Evolutionary conservation across 2,329 filamentous ascomycete species (phyloP), one percentile per base, ranked within the genome.

Genomic region (Fusarium sp.): DNA sequence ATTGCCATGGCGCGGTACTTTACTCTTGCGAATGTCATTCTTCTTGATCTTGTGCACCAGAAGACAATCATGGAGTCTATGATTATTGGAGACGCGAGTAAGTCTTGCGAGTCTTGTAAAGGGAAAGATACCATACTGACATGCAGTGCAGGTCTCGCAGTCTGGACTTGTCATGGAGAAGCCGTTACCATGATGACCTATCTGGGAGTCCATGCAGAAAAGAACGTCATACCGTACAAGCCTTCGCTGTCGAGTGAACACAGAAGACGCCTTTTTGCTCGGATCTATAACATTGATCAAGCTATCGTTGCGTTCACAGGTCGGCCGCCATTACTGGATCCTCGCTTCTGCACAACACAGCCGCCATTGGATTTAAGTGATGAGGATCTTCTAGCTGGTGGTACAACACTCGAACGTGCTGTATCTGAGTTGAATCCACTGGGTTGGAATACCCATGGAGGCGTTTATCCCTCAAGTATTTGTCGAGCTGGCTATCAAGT

Each of bases 181-280:
- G 31, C 51, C 1, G 44, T 64, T 5, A 30, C 61, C 0, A 28
- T 64, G 9, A 58, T 58, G 59, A 64, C 61, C 3, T 64, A 64
- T 19, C 39, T 64, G 0, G 61, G 61, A 4, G 31, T 64, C 1
- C 61, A 64, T 14, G 31, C 52, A 7, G 19, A 58, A 18, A 45
- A 18, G 16, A 10, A 8, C 2, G 16, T 2, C 0, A 14, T 12
- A 4, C 12, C 8, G 1, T 64, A 58, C 21, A 64, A 39, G 6
- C 26, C 51, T 0, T 50, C 59, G 0, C 6, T 64, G 10, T 31
- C 45, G 5, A 58, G 59, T 0, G 61, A 64, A 9, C 54, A 64
- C 0, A 64, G 51, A 2, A 21, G 59, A 0, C 61, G 59, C 1
- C 26, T 64, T 3, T 64, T 50, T 7, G 26, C 28, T 2, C 39